A percentile compares a stretch with the other conserved stretches of the same genome.
These are phyloP conservation scores for Coniochaeta sp. DNA, from an alignment of 2,329 filamentous ascomycete genomes.

Conservation along the genomic window DNA sequence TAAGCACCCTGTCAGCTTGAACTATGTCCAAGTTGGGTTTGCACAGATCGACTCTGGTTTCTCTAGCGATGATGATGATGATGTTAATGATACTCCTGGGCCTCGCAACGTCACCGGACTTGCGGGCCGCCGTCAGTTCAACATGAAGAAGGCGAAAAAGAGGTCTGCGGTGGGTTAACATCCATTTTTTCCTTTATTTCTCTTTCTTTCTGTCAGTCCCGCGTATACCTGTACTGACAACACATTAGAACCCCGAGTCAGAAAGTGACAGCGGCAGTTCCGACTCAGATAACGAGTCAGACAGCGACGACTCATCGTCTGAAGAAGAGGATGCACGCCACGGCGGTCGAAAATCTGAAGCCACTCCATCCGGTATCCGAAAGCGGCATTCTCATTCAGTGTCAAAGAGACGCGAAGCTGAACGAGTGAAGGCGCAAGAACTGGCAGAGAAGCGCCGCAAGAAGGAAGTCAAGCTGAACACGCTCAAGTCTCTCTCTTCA, in stretches of 20 bases:
- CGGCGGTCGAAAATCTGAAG: constrained; percentile 16
- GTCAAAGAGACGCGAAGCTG: constrained; percentile 35
- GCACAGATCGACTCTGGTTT: constrained; percentile 36
- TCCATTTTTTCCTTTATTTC: too few relatives aligned
- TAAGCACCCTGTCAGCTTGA: constrained; percentile 30
- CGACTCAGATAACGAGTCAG: constrained; percentile 24
- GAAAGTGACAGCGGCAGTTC: constrained; percentile 10
- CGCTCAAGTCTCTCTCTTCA: constrained; percentile 52
- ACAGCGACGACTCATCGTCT: not conserved
- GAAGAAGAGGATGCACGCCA: constrained; percentile 11
- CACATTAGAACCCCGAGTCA: not conserved
- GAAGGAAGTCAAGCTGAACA: constrained; percentile 60
- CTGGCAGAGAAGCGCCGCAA: constrained; percentile 53
- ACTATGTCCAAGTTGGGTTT: constrained; percentile 53
- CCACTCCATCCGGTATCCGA: constrained; percentile 6
- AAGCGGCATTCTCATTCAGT: not conserved
- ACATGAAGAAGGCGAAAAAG: constrained; percentile 21
- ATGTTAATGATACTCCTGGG: constrained; percentile 22
- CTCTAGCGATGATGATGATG: constrained; percentile 25
- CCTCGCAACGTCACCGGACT: constrained; percentile 5
- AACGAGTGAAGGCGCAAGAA: constrained; percentile 38
- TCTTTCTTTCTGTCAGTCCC: not conserved
- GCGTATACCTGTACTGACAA: not conserved
- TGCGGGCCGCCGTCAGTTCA: constrained; percentile 18
- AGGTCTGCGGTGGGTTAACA: not conserved